Conservation (phyloP, 177 flowering plant species). For the Telopea speciosissima region DNA sequence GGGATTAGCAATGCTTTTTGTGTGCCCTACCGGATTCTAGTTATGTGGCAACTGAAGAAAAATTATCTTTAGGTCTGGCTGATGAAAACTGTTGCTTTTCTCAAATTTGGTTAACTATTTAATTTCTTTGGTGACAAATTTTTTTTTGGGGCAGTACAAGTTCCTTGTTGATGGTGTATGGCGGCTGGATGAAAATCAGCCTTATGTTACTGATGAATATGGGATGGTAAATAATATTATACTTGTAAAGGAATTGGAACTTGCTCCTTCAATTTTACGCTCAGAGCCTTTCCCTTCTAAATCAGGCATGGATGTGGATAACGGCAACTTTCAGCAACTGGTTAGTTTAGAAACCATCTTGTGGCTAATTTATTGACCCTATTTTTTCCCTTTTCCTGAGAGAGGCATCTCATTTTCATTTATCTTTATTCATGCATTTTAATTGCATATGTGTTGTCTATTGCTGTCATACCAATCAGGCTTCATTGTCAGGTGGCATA, state of each 20-base stretch:
- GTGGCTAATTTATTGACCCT: not conserved
- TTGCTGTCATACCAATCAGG: slow-evolving; percentile 23
- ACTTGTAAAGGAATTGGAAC: slow-evolving; percentile 23
- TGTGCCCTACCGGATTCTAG: too few relatives aligned
- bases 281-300: slow-evolving; percentile 11
- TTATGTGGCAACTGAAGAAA: too few relatives aligned
- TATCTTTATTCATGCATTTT: slow-evolving; percentile 3
- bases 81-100: not conserved
- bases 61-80: not conserved
- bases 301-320: slow-evolving; percentile 24
- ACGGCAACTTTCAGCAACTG: slow-evolving; percentile 11
- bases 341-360: slow-evolving; percentile 14
- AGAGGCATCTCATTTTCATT: not conserved
- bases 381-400: not conserved
- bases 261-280: slow-evolving; percentile 12
- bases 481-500: slow-evolving; percentile 21
- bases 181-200: slow-evolving; percentile 28
- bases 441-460: not conserved
- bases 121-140: not conserved
- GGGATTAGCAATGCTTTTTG: not conserved
- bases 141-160: slow-evolving; percentile 27
- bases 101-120: not conserved
- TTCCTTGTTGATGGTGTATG: slow-evolving; percentile 45
- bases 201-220: slow-evolving; percentile 22
- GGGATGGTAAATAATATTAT: slow-evolving; percentile 32